Percentiles rank a stretch among this genome's conserved stretches.
Evolutionary conservation across 2,329 filamentous ascomycete species (phyloP).

Genomic region (Nothophoma quercina): DNA sequence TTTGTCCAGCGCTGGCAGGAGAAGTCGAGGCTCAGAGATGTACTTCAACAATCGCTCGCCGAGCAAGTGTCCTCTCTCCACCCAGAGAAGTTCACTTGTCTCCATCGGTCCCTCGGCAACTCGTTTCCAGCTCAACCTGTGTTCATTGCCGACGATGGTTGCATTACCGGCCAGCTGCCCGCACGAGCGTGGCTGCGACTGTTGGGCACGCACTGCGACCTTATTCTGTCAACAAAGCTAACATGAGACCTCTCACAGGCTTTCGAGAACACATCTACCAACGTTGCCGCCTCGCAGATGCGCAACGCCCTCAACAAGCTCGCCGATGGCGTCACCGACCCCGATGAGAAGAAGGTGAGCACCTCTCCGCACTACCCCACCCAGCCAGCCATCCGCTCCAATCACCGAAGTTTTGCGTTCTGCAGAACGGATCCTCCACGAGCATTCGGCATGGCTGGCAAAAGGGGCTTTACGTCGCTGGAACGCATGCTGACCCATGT

Average conservation of each 20-base stretch:
- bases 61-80: background rate
- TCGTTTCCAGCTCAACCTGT: background rate
- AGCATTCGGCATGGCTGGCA: constrained; percentile 5
- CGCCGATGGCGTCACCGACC: constrained; percentile 86
- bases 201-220: background rate
- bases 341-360: constrained; percentile 76
- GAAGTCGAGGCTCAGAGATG: background rate
- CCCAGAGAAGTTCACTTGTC: background rate
- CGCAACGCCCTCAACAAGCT: constrained; percentile 95
- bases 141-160: background rate
- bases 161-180: background rate
- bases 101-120: background rate
- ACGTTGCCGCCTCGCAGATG: constrained; percentile 98
- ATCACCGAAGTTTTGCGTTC: background rate
- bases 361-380: constrained; percentile 2
- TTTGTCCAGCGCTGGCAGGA: background rate
- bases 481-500: constrained; percentile 30
- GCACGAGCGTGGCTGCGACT: background rate
- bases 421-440: background rate
- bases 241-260: constrained; percentile 65
- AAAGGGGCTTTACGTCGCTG: constrained; percentile 23
- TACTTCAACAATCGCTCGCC: background rate
- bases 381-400: background rate
- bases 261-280: constrained; percentile 99
- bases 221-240: constrained; percentile 2